phyloP scores from a whole-genome alignment of 2,329 filamentous ascomycete species.

The Phialemoniopsis sp. region DNA sequence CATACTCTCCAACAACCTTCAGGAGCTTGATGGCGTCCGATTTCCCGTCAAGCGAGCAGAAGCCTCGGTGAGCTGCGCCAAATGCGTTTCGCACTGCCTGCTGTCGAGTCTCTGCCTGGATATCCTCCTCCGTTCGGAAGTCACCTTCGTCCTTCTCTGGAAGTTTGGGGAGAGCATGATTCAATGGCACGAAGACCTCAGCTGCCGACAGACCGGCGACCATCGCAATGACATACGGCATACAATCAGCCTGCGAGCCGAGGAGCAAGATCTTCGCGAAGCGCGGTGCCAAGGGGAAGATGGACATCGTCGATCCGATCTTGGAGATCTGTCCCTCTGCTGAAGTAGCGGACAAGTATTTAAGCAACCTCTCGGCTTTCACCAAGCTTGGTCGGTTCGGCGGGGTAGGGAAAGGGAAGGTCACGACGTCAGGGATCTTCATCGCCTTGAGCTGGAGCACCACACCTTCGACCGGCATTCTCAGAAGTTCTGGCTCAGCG shows the following conservation, averaged over 20 bases:
- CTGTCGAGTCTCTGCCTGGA: conserved; percentile 66
- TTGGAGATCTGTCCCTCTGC: conserved; percentile 70
- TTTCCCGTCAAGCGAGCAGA: conserved; percentile 75
- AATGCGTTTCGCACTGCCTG: conserved; percentile 57
- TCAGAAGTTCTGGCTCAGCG: conserved; percentile 80
- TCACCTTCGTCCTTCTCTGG: conserved; percentile 38
- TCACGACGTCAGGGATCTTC: conserved; percentile 83
- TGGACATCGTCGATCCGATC: conserved; percentile 75
- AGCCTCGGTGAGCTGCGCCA: conserved; percentile 71
- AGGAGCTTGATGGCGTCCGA: conserved; percentile 89
- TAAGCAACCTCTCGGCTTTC: conserved; percentile 81
- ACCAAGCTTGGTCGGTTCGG: conserved; percentile 72
- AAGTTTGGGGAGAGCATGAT: conserved; percentile 63
- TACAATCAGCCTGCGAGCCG: conserved; percentile 75
- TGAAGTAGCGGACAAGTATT: conserved; percentile 78
- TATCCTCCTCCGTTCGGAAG: conserved; percentile 60
- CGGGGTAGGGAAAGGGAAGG: conserved; percentile 94
- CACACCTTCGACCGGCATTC: conserved; percentile 88
- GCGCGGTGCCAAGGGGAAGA: conserved; percentile 85
- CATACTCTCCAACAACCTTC: conserved; percentile 83
- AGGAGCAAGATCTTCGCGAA: conserved; percentile 91
- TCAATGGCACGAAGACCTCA: conserved; percentile 82
- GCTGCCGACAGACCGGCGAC: conserved; percentile 86
- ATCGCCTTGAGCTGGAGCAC: conserved; percentile 94
- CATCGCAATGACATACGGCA: conserved; percentile 81